These are phyloP conservation scores for Trichoderma endophyticum DNA, from an alignment of 2,329 filamentous ascomycete species.

Conservation along the genomic window DNA sequence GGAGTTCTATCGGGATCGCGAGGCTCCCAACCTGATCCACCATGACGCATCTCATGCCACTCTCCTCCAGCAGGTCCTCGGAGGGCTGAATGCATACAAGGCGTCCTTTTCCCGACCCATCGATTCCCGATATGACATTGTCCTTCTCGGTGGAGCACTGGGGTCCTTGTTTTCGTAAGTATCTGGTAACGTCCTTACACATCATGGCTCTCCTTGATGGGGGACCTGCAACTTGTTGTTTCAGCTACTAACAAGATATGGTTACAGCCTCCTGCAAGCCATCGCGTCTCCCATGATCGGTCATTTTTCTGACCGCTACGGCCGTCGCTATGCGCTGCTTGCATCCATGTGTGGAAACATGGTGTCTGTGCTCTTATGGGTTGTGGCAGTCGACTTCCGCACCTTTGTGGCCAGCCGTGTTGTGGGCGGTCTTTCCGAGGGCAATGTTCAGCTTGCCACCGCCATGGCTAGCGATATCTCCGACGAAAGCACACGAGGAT, in stretches of 20 bases:
- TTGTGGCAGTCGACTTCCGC: conserved; percentile 86
- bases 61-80: conserved; percentile 73
- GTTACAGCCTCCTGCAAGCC: conserved; percentile 74
- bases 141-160: conserved; percentile 87
- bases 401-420: conserved; percentile 93
- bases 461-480: conserved; percentile 97
- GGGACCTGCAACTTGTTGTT: background rate
- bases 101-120: conserved; percentile 88
- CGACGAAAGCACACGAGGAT: conserved; percentile 75
- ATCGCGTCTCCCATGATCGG: conserved; percentile 91
- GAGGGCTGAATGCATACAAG: conserved; percentile 90
- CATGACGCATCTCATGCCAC: conserved; percentile 51
- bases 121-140: conserved; percentile 94
- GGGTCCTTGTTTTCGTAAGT: conserved; percentile 80
- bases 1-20: conserved; percentile 89
- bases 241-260: background rate
- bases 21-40: conserved; percentile 52
- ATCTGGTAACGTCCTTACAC: background rate
- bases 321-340: conserved; percentile 80
- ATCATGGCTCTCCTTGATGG: background rate
- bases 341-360: conserved; percentile 94
- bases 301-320: conserved; percentile 80
- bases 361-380: conserved; percentile 89
- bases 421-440: conserved; percentile 90
- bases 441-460: conserved; percentile 93